Evolutionary conservation across 2,329 filamentous ascomycete species (phyloP), one percentile per base, ranked within the genome.

Genomic region (Apiospora sp.): DNA sequence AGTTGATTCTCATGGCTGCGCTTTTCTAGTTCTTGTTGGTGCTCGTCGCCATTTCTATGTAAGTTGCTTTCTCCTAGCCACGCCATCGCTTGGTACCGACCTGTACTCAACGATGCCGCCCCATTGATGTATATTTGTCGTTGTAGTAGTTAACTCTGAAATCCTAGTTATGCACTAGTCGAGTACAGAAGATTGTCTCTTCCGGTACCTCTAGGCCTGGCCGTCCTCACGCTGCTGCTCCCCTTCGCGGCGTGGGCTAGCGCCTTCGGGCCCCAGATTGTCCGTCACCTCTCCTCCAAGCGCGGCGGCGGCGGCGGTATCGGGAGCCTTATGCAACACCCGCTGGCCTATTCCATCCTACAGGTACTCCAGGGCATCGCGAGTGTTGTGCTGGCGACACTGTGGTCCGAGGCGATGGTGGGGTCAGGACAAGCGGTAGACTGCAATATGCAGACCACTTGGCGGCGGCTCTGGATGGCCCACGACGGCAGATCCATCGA

Each of bases 361-460:
- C 86, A 87, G 68, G 77, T 82, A 14, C 73, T 86, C 3, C 86
- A 88, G 71, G 83, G 79, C 10, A 77, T 87, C 27, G 49, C 86
- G 4, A 79, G 83, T 1, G 82, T 85, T 8, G 78, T 87, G 7
- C 80, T 88, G 2, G 85, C 85, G 2, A 86, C 86, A 0, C 77
- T 88, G 10, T 71, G 77, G 34, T 75, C 83, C 43, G 78, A 83
- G 71, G 77, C 79, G 22, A 74, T 81, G 22, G 71, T 80, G 0
- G 81, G 84, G 0, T 82, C 84, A 0, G 58, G 58, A 7, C 58
- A 41, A 5, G 72, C 73, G 0, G 74, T 82, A 10, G 76, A 83
- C n/a, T 93, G 92, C 78, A 82, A 84, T 1, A 80, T 94, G n/a
- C 83, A 89, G 12, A 82, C 83, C 3, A 80, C 79, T 51, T 94